Conservation (phyloP, 345 rosid genomes). For the Eucalyptus cloeziana region DNA sequence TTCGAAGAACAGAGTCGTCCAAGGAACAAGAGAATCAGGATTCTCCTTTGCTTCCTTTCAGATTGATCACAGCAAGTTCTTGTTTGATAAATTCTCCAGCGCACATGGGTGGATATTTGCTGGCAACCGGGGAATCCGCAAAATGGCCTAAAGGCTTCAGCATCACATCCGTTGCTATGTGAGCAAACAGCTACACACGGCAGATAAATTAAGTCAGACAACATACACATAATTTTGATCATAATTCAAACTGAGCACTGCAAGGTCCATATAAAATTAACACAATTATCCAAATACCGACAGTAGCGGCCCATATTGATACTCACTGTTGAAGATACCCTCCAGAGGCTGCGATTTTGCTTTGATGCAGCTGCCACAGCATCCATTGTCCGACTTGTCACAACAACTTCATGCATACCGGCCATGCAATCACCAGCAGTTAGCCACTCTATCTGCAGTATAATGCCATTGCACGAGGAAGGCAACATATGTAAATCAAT, state of each 20-base stretch:
- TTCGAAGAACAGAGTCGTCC: not conserved
- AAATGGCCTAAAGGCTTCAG: slow-evolving; percentile 76
- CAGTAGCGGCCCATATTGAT: not conserved
- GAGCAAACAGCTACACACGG: slow-evolving; percentile 61
- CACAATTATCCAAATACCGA: not conserved
- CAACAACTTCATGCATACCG: slow-evolving; percentile 93
- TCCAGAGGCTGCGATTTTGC: slow-evolving; percentile 79
- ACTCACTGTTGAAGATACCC: slow-evolving; percentile 93
- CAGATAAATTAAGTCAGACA: not conserved
- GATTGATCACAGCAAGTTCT: slow-evolving; percentile 57
- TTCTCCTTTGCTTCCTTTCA: slow-evolving; percentile 41
- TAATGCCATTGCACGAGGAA: not conserved
- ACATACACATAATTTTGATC: not conserved
- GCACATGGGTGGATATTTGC: slow-evolving; percentile 43
- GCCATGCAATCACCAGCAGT: slow-evolving; percentile 93
- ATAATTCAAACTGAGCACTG: not conserved
- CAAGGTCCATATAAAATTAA: not conserved
- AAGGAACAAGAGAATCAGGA: not conserved
- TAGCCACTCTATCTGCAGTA: slow-evolving; percentile 85
- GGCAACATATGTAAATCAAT: not conserved
- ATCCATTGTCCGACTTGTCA: slow-evolving; percentile 58
- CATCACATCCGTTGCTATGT: slow-evolving; percentile 71
- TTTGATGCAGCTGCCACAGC: slow-evolving; percentile 64
- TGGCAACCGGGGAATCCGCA: slow-evolving; percentile 46
- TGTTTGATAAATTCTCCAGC: slow-evolving; percentile 62